Conservation (phyloP, 345 rosid genomes). For the Erodium maritimum region DNA sequence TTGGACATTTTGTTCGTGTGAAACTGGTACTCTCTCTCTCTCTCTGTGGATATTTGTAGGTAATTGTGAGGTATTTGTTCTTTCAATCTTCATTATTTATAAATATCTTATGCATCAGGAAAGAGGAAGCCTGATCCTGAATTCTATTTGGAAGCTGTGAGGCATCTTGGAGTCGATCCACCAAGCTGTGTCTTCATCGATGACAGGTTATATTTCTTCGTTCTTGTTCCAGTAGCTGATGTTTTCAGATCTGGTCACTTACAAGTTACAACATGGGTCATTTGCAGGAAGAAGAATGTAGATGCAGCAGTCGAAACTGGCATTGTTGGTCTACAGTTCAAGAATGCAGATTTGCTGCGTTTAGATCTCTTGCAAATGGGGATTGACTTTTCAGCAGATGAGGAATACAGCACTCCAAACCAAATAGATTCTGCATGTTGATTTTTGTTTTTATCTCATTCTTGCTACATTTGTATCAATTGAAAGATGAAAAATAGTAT, state of each 20-base stretch:
- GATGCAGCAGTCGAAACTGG: constrained; percentile 69
- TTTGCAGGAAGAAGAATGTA: constrained; percentile 48
- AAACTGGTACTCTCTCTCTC: constrained; percentile 30
- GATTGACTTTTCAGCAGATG: constrained; percentile 23
- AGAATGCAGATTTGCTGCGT: constrained; percentile 38
- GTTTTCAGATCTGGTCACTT: neutral
- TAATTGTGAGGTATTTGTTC: too few relatives aligned
- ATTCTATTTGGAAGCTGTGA: constrained; percentile 44
- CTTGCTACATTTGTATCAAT: too few relatives aligned
- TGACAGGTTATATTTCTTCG: constrained; percentile 64
- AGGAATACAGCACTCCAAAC: constrained; percentile 7
- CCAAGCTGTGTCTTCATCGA: constrained; percentile 62
- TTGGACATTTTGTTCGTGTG: constrained; percentile 89
- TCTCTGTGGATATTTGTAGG: neutral
- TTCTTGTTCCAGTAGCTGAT: neutral
- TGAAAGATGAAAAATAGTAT: too few relatives aligned
- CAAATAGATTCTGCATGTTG: neutral
- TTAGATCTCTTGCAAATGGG: constrained; percentile 41
- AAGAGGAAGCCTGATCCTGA: constrained; percentile 88
- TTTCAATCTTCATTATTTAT: neutral
- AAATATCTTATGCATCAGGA: constrained; percentile 26
- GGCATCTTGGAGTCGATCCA: constrained; percentile 63
- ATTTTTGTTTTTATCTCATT: neutral
- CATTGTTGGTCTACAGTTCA: constrained; percentile 53
- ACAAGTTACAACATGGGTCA: neutral